phyloP scores from a whole-genome alignment of 73 alveolate species.

The Paramecium caudatum region DNA sequence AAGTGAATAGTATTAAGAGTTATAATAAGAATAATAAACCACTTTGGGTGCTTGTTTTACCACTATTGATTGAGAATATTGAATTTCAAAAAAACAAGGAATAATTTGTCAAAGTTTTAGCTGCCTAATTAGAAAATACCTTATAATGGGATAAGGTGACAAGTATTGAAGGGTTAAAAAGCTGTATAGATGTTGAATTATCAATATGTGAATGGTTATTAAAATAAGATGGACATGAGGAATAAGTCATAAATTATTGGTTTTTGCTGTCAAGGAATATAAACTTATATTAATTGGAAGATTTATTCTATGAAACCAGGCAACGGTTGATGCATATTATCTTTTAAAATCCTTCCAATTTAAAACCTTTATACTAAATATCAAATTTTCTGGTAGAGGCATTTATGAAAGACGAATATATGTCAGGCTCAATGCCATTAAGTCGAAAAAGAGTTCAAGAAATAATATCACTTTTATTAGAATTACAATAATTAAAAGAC shows the following conservation, averaged over 20 bases:
- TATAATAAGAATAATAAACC: conserved; percentile 43
- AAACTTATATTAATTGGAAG: conserved; percentile 46
- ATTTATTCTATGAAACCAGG: conserved; percentile 40
- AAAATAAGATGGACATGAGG: not conserved
- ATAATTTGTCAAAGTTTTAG: not conserved
- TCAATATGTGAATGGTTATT: conserved; percentile 54
- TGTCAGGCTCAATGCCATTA: conserved; percentile 62
- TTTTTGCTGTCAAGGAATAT: conserved; percentile 10
- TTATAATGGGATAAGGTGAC: conserved; percentile 34
- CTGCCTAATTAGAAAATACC: not conserved
- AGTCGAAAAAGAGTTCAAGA: conserved; percentile 62
- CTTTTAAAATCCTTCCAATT: not conserved
- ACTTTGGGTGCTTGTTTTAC: conserved; percentile 17
- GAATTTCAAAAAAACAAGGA: not conserved
- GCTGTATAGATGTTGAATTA: conserved; percentile 52
- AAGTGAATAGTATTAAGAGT: conserved; percentile 35
- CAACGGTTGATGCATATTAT: not conserved
- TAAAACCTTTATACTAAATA: not conserved
- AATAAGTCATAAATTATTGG: conserved; percentile 44
- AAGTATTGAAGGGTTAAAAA: conserved; percentile 43
- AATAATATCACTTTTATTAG: conserved; percentile 14
- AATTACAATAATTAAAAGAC: conserved; percentile 55
- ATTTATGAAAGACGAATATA: conserved; percentile 63
- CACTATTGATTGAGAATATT: not conserved
- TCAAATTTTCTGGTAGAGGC: not conserved